Conservation (phyloP, 129 eudicot genomes). For the Lactuca saligna region DNA sequence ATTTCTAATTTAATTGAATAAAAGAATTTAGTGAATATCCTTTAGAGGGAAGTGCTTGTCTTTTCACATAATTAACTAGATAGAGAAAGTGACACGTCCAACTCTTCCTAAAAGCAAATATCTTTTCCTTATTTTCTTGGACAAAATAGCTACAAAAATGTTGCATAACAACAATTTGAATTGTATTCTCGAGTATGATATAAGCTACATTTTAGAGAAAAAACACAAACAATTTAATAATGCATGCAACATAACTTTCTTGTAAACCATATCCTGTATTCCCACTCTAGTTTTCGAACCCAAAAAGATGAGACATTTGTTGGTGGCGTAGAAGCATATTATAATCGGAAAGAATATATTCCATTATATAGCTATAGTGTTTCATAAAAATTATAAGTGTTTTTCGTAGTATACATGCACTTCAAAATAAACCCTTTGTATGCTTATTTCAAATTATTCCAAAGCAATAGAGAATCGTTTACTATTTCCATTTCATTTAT, state of each 20-base stretch:
- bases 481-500: background rate
- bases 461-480: background rate
- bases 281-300: conserved; percentile 25
- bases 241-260: conserved; percentile 8
- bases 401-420: background rate
- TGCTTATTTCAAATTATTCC: background rate
- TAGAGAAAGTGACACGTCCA: conserved; percentile 31
- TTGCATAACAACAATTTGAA: background rate
- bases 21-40: background rate
- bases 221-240: background rate
- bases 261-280: background rate
- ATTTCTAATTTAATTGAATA: background rate
- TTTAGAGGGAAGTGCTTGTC: conserved; percentile 13
- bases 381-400: background rate
- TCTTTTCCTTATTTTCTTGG: background rate
- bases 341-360: conserved; percentile 22
- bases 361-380: conserved; percentile 12
- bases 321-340: conserved; percentile 33
- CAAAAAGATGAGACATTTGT: conserved; percentile 37
- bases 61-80: conserved; percentile 14
- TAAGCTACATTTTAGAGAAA: background rate
- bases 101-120: conserved; percentile 15
- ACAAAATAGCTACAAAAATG: conserved; percentile 14
- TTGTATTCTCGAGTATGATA: background rate
- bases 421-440: background rate